Conservation (phyloP, 2,329 filamentous ascomycete species). For the Microdochium trichocladiopsis region DNA sequence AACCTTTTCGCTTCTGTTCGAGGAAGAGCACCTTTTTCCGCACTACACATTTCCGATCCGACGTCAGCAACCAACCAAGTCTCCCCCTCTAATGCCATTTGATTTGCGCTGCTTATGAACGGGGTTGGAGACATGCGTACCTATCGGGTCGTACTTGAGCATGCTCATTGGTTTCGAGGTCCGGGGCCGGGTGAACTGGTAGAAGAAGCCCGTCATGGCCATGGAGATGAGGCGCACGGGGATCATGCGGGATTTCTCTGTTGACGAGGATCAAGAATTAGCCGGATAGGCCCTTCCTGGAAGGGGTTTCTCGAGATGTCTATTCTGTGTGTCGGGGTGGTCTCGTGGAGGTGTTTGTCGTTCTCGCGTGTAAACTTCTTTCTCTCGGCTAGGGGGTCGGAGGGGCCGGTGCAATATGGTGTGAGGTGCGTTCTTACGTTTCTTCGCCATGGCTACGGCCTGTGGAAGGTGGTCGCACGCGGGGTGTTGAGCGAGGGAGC, state of each 20-base stretch:
- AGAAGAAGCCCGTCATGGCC: conserved; percentile 98
- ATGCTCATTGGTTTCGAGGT: conserved; percentile 82
- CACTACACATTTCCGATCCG: conserved; percentile 44
- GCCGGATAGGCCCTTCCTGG: not conserved
- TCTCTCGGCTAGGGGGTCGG: not conserved
- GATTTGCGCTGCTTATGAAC: too few relatives aligned
- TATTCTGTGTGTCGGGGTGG: too few relatives aligned
- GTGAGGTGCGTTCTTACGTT: conserved; percentile 24
- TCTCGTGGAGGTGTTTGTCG: too few relatives aligned
- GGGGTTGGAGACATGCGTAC: too few relatives aligned
- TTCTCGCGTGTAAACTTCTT: too few relatives aligned
- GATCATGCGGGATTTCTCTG: conserved; percentile 87
- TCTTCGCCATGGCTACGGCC: conserved; percentile 30
- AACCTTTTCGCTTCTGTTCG: conserved; percentile 77
- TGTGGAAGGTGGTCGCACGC: not conserved
- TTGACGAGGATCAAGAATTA: conserved; percentile 1
- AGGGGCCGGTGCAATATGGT: not conserved
- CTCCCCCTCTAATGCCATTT: too few relatives aligned
- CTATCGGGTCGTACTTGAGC: conserved; percentile 97
- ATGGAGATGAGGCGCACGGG: conserved; percentile 93
- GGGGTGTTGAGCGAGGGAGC: not conserved
- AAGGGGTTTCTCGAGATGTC: too few relatives aligned
- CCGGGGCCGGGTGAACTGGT: conserved; percentile 79
- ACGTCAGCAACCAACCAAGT: too few relatives aligned
- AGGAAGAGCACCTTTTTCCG: conserved; percentile 94